Evolutionary conservation across 371 early-diverging fungal genomes (phyloP), one percentile per base, ranked within the genome.

Genomic region (Conidiobolus coronatus): DNA sequence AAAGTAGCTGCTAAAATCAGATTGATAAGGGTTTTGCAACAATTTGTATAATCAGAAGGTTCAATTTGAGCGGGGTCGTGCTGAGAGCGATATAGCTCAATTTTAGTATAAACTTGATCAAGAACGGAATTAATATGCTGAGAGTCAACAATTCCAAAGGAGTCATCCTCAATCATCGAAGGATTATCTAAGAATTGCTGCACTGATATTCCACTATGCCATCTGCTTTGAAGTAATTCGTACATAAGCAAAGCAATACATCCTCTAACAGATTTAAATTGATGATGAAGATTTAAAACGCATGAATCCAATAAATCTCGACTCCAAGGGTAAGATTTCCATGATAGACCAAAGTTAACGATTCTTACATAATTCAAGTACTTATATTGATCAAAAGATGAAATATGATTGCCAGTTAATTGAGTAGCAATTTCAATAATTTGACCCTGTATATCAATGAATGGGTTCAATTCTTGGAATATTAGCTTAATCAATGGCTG

Each of bases 181-280:
- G 29, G 29, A 9, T 29, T 29, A 5, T 29, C 5, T 29, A 29
- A 29, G 29, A 29, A 29, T 29, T 29, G 29, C 29, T 29, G 5
- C 3, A 29, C 29, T 29, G 29, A 29, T 29, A 29, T 29, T 5
- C 29, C 29, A 5, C 29, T 9, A n/a, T 65, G 59, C 63, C 78
- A 81, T 46, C 65, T 66, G 4, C 71, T 41, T 46, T 80, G 73
- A 33, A 78, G 55, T 2, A 75, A 48, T 29, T 67, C 68, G 51
- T 80, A 74, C 47, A 88, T 70, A 45, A 72, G 65, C 1, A 61
- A 61, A 20, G 86, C 89, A 17, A 86, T 55, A 8, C 67, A 62
- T 52, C 86, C 83, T 5, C 92, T 73, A 19, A 89, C 85, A 57
- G 85, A 86, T 55, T 86, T 75, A 62, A 89, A 90, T 1, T 87